Percentiles rank a stretch among this genome's conserved stretches.
phyloP scores from a whole-genome alignment of 2,329 filamentous ascomycete species.

The Pseudogymnoascus sp. region DNA sequence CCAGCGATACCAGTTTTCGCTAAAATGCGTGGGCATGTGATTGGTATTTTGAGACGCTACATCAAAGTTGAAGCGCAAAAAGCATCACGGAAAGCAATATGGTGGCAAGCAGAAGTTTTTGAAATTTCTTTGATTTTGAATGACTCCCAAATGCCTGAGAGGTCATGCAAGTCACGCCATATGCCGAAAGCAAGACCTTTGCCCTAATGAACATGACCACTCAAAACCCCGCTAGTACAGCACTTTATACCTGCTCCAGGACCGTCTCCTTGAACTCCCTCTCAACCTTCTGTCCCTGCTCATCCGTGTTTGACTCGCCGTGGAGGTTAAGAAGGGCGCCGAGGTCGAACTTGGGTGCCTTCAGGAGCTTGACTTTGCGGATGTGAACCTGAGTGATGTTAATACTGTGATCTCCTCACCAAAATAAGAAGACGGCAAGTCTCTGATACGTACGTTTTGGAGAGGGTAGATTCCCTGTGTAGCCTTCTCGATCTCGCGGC shows the following conservation, averaged over 20 bases:
- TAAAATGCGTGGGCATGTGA: constrained; percentile 6
- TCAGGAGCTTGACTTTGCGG: constrained; percentile 99
- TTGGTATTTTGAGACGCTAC: neutral
- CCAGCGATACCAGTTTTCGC: constrained; percentile 4
- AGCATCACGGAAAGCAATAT: neutral
- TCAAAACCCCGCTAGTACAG: constrained; percentile 21
- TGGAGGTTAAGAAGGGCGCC: constrained; percentile 93
- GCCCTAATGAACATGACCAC: constrained; percentile 24
- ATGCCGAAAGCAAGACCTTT: constrained; percentile 27
- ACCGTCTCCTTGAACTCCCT: constrained; percentile 99
- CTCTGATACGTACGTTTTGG: constrained; percentile 68
- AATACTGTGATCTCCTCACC: constrained; percentile 22
- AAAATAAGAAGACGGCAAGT: neutral
- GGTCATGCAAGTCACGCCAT: constrained; percentile 27
- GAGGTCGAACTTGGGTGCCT: constrained; percentile 98
- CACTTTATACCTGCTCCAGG: constrained; percentile 79
- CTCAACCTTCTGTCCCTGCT: constrained; percentile 97
- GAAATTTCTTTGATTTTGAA: constrained; percentile 24
- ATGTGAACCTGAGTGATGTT: constrained; percentile 76
- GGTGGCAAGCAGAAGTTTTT: constrained; percentile 15
- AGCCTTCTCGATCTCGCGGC: constrained; percentile 98
- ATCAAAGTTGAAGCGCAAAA: neutral
- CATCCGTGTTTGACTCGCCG: constrained; percentile 92
- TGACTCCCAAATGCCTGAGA: constrained; percentile 27
- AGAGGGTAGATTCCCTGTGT: constrained; percentile 99